Evolutionary conservation across 2,329 filamentous ascomycete genomes (phyloP).

Genomic region (Sporothrix euskadiensis): DNA sequence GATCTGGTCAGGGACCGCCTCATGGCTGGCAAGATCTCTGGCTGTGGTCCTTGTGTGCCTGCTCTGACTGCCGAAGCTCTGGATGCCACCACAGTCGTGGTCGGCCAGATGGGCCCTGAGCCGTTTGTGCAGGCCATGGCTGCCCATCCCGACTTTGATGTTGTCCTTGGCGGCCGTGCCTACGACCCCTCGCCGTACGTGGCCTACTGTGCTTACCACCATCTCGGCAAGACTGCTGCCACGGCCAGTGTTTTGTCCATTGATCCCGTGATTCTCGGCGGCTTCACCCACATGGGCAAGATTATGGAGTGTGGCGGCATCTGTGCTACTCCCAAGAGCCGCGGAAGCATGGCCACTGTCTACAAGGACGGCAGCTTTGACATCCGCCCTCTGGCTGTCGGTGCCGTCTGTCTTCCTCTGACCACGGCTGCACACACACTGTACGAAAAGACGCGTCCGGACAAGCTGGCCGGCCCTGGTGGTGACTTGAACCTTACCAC

Average conservation of each 20-base stretch:
- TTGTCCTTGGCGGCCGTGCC: conserved; percentile 51
- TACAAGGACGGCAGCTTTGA: conserved; percentile 48
- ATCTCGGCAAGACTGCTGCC: conserved; percentile 11
- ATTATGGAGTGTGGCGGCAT: conserved; percentile 55
- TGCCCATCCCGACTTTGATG: conserved; percentile 44
- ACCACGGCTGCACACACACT: conserved; percentile 55
- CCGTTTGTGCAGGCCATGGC: conserved; percentile 29
- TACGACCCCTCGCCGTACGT: conserved; percentile 47
- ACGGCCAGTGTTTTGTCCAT: not conserved
- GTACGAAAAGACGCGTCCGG: conserved; percentile 57
- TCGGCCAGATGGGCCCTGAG: conserved; percentile 37
- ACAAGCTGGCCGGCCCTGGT: conserved; percentile 52
- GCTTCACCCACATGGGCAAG: conserved; percentile 55
- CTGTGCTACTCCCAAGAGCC: conserved; percentile 51
- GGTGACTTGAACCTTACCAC: conserved; percentile 47
- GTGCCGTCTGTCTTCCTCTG: conserved; percentile 47
- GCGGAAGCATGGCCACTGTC: conserved; percentile 45
- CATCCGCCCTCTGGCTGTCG: conserved; percentile 44
- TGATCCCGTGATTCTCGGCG: conserved; percentile 35
- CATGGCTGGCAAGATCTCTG: not conserved
- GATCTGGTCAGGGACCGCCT: not conserved
- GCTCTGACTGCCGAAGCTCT: not conserved
- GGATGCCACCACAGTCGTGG: not conserved
- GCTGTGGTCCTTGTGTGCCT: conserved; percentile 12
- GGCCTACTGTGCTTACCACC: conserved; percentile 38